Evolutionary conservation across 2,329 filamentous ascomycete genomes (phyloP), one percentile per base, ranked within the genome.

Genomic region (Acephala macrosclerotiorum): DNA sequence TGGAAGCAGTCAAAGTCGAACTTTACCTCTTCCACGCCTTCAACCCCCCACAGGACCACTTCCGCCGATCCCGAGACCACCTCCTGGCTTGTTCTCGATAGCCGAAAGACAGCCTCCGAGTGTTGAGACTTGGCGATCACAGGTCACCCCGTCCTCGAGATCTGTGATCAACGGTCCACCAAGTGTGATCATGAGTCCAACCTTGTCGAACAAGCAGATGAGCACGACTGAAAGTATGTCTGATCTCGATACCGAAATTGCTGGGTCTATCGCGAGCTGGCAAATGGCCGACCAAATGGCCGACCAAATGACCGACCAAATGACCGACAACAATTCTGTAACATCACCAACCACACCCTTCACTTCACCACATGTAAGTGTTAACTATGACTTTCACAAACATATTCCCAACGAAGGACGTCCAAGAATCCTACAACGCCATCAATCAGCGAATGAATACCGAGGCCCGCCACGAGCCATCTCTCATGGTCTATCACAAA

Each of bases 111-210:
- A 61, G 45, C 36, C 61, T 16, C 51, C 65, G 1, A 67, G 62
- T 56, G 69, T 71, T 18, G 70, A 71, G 35, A 71, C 59, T 22
- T 72, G 69, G 69, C 61, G 70, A 58, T 47, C 66, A n/a, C 66
- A 70, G 53, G 47, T 71, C 49, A 36, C 45, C 12, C 40, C 66
- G n/a, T 60, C 42, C 3, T 49, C 47, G 1, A 57, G 33, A 57
- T 38, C 55, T 36, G 29, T 59, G 20, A 60, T 47, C 38, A 62
- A 57, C 57, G 58, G 58, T 12, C 51, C 56, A 35, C 36, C 45
- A 20, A 63, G 59, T 25, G 63, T 57, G 8, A 29, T 60, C 12
- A 42, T 47, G 1, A 66, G 64, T 62, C 64, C 49, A 0, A 51
- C 47, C 8, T 35, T 57, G 7, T 12, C 51, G 9, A 47, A 61